Evolutionary conservation across 257 asterid species (phyloP).

Genomic region (Capsicum rhomboideum): DNA sequence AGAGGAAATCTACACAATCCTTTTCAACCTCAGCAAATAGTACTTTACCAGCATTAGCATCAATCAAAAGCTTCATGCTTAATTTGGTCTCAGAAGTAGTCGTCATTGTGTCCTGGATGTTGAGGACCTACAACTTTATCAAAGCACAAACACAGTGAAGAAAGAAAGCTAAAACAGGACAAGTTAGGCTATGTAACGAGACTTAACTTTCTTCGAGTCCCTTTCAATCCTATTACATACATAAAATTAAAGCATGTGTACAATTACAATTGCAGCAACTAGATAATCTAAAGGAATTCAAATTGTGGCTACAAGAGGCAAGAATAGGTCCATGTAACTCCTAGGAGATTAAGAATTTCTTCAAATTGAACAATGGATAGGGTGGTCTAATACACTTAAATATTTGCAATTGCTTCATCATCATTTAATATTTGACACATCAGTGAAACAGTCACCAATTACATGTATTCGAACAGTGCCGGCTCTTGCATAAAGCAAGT

Average conservation of each 20-base stretch:
- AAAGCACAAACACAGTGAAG: not conserved
- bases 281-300: too few relatives aligned
- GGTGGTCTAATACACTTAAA: not conserved
- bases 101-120: not conserved
- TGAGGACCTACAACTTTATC: not conserved
- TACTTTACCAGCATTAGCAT: constrained; percentile 10
- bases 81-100: not conserved
- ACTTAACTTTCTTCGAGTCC: not conserved
- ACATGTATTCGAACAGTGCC: not conserved
- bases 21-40: constrained; percentile 37
- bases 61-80: constrained; percentile 37
- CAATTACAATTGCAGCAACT: not conserved
- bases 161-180: not conserved
- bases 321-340: not conserved
- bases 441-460: not conserved
- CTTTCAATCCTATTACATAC: not conserved
- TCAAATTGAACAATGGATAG: not conserved
- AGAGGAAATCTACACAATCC: constrained; percentile 30
- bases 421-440: not conserved
- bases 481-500: too few relatives aligned
- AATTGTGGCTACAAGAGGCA: too few relatives aligned
- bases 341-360: not conserved
- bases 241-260: not conserved
- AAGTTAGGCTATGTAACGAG: not conserved
- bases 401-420: not conserved